phyloP scores from a whole-genome alignment of 306 rosid genomes.

The Styphnolobium japonicum region DNA sequence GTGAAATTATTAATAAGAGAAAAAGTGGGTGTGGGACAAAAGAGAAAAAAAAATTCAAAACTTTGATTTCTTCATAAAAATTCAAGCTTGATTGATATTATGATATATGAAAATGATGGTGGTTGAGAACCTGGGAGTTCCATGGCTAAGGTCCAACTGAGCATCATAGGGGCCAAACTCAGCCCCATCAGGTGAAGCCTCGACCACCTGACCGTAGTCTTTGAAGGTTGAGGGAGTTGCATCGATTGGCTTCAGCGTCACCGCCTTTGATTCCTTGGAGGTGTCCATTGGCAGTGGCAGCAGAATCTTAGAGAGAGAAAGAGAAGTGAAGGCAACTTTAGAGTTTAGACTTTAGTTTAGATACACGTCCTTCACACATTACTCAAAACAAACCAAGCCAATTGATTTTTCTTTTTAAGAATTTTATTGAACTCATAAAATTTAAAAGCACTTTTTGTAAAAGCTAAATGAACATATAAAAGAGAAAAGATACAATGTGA shows the following conservation, averaged over 20 bases:
- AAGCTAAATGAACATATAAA: too few relatives aligned
- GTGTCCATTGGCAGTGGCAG: constrained; percentile 7
- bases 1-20: not conserved
- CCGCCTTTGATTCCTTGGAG: not conserved
- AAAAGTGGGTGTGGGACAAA: not conserved
- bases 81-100: not conserved
- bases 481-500: too few relatives aligned
- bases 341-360: too few relatives aligned
- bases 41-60: not conserved
- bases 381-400: too few relatives aligned
- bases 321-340: not conserved
- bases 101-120: not conserved
- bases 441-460: too few relatives aligned
- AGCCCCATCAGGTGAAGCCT: constrained; percentile 50
- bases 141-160: constrained; percentile 68
- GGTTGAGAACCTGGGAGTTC: constrained; percentile 65
- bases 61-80: not conserved
- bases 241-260: constrained; percentile 58
- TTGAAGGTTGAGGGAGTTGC: constrained; percentile 61
- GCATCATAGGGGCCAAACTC: constrained; percentile 73
- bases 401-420: too few relatives aligned
- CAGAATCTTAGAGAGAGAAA: not conserved
- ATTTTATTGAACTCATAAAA: too few relatives aligned
- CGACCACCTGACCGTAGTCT: constrained; percentile 72
- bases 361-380: too few relatives aligned